Base-by-base conservation (phyloP, 2,329 filamentous ascomycete genomes). In the Botrytis elliptica region DNA sequence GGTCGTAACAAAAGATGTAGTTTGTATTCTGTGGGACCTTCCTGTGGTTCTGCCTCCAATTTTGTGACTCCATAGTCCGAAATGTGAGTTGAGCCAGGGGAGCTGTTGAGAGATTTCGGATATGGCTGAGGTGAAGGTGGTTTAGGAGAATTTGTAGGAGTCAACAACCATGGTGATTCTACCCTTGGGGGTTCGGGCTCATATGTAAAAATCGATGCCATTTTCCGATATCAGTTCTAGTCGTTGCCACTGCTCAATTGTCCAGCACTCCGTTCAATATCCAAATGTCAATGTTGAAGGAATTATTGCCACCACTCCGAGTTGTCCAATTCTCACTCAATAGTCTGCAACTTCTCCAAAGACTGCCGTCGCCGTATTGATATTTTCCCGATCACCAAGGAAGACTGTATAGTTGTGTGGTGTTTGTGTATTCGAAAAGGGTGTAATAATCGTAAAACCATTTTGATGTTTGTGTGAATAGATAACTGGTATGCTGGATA, bases 171-270 rank as follows among this genome's bases (percentile, higher is more conserved):
- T 25, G 96, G 96, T 29, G 95, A 98, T 22, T 93, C 92, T 52
- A 98, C 94, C 82, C 93, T 87, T 2, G 93, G 93, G 64, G 94
- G 93, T 77, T 97, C 92, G 3, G 93, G 91, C 75, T 98, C 94
- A 81, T 93, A 99, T 0, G 95, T 98, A 82, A 99, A 99, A 78
- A 99, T 93, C 20, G 95, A 98, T 74, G 96, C 95, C 93, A 96
- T 97, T 75, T 52, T 57, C 49, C 7, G 20, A 33, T 42, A 69
- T 25, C 18, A 57, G 70, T 38, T 16, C 40, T 38, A n/a, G 33
- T 49, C 55, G 42, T 62, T 33, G 59, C 42, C 22, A 62, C 44
- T 42, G 46, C 12, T 8, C 38, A 20, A 42, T 9, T n/a, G 12
- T 22, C 63, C 59, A 52, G 25, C 18, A 33, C n/a, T 69, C 49